Conservation (phyloP, 768 basidiomycete species). For the Ephemerocybe angulata region DNA sequence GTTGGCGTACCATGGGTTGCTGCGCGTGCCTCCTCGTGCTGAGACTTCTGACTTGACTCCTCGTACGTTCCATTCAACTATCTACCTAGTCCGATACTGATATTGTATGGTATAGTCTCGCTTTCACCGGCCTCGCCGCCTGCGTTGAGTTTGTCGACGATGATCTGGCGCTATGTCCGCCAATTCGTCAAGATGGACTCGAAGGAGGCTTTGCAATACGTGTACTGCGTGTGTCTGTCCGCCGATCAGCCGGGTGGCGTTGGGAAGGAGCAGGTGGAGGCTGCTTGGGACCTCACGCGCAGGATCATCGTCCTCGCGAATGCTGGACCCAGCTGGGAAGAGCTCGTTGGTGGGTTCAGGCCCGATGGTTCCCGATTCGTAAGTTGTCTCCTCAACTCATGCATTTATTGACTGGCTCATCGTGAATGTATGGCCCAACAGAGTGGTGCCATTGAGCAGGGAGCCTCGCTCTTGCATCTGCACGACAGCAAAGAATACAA, state of each 20-base stretch:
- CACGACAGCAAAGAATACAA: conserved; percentile 66
- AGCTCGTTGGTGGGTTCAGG: conserved; percentile 90
- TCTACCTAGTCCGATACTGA: background rate
- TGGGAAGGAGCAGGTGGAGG: conserved; percentile 83
- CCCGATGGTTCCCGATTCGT: conserved; percentile 88
- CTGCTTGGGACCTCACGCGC: conserved; percentile 74
- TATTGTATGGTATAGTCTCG: conserved; percentile 45
- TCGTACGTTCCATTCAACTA: conserved; percentile 43
- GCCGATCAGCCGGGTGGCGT: conserved; percentile 65
- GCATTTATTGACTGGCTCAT: background rate
- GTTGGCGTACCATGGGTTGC: conserved; percentile 87
- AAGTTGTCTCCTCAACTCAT: conserved; percentile 29
- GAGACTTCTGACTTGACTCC: conserved; percentile 84
- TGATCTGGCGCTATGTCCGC: conserved; percentile 90
- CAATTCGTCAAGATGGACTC: conserved; percentile 92
- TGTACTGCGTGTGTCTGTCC: conserved; percentile 79
- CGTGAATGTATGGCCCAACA: conserved; percentile 25
- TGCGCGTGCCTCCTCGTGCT: conserved; percentile 76
- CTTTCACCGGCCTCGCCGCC: conserved; percentile 65
- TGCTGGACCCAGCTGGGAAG: conserved; percentile 81
- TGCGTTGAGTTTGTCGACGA: conserved; percentile 73
- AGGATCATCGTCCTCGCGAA: conserved; percentile 78
- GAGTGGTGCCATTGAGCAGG: conserved; percentile 87
- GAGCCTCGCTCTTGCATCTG: conserved; percentile 72
- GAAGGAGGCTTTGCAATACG: conserved; percentile 91